Conservation (phyloP, 352 stramenopile genomes). For the Plasmopara halstedii region DNA sequence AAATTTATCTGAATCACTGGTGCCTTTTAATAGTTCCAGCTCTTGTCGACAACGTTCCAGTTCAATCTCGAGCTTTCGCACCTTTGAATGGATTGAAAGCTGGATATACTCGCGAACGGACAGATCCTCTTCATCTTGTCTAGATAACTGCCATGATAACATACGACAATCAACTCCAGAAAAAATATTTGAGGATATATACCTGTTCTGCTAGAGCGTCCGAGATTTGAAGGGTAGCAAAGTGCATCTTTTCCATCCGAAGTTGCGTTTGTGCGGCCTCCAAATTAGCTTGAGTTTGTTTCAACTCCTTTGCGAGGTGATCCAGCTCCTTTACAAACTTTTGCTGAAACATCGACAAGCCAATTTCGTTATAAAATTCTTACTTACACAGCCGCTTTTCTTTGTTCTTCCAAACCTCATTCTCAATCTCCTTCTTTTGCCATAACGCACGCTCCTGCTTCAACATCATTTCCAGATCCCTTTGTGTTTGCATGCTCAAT, state of each 20-base stretch:
- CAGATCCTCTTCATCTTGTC: conserved; percentile 44
- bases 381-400: not conserved
- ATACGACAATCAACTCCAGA: not conserved
- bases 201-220: conserved; percentile 48
- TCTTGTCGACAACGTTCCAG: conserved; percentile 31
- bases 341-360: conserved; percentile 3
- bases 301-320: conserved; percentile 19
- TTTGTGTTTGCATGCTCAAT: conserved; percentile 36
- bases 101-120: conserved; percentile 60
- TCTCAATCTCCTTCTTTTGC: conserved; percentile 7
- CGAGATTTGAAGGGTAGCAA: conserved; percentile 53
- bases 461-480: conserved; percentile 39
- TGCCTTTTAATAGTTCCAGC: conserved; percentile 21
- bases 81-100: conserved; percentile 38
- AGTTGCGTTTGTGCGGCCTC: conserved; percentile 27
- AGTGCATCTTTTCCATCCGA: conserved; percentile 56
- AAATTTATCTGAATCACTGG: conserved; percentile 25
- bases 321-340: conserved; percentile 6
- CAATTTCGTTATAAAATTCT: not conserved
- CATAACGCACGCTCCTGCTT: conserved; percentile 34
- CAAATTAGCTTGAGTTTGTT: conserved; percentile 18
- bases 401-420: conserved; percentile 19
- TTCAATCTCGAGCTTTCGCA: conserved; percentile 32
- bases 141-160: conserved; percentile 20
- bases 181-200: conserved; percentile 9